phyloP scores from a whole-genome alignment of 1,284 basidiomycete genomes.

The Boletus semigastroideus region DNA sequence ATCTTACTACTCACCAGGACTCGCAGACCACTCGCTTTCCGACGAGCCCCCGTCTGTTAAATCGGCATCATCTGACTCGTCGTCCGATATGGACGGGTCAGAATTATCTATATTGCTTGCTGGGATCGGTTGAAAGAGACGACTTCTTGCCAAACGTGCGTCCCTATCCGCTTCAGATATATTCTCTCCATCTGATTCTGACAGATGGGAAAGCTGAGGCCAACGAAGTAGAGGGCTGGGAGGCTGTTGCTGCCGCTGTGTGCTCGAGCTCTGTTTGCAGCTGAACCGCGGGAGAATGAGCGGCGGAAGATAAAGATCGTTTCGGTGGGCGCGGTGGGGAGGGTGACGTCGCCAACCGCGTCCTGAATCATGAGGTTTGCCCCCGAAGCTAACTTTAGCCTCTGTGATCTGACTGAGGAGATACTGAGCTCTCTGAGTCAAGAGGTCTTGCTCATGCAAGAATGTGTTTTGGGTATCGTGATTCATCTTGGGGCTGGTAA shows the following conservation, averaged over 20 bases:
- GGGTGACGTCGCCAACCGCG: slow-evolving; percentile 5
- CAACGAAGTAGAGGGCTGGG: slow-evolving; percentile 14
- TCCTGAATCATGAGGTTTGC: neutral
- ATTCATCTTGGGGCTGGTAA: slow-evolving; percentile 58
- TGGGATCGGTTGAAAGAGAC: slow-evolving; percentile 42
- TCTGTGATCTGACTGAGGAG: slow-evolving; percentile 46
- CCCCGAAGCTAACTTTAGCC: slow-evolving; percentile 10
- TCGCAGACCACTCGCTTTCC: slow-evolving; percentile 56
- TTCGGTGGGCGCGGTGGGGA: slow-evolving; percentile 38
- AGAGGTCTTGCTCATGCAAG: slow-evolving; percentile 67
- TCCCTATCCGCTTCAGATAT: slow-evolving; percentile 65
- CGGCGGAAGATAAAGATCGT: slow-evolving; percentile 58
- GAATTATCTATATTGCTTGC: slow-evolving; percentile 39
- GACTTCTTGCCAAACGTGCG: slow-evolving; percentile 63
- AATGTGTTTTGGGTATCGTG: slow-evolving; percentile 64
- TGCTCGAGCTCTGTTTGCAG: slow-evolving; percentile 1
- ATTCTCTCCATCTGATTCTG: slow-evolving; percentile 65
- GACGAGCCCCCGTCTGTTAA: slow-evolving; percentile 53
- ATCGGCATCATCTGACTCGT: slow-evolving; percentile 77
- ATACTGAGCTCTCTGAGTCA: slow-evolving; percentile 62
- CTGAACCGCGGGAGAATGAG: slow-evolving; percentile 41
- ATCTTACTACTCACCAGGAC: slow-evolving; percentile 24
- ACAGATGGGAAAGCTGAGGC: slow-evolving; percentile 38
- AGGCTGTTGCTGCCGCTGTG: slow-evolving; percentile 7
- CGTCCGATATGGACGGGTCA: slow-evolving; percentile 55